These are phyloP conservation scores for Xylaria palmicola DNA, from an alignment of 495 filamentous ascomycete species.

Conservation along the genomic window DNA sequence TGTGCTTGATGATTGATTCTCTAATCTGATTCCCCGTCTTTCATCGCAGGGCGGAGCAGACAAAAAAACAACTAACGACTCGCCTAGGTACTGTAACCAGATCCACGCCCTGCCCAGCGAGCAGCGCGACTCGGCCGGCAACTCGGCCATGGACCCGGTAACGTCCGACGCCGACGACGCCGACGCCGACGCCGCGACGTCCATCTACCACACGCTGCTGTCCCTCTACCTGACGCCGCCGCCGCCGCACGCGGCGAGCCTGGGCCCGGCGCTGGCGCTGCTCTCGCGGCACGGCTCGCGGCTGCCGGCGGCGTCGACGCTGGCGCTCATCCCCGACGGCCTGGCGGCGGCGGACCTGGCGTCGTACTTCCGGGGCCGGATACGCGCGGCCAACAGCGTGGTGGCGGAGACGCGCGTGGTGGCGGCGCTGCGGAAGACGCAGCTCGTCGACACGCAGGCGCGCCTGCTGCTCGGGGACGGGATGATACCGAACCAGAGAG, in stretches of 20 bases:
- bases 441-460: conserved; percentile 69
- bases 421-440: conserved; percentile 68
- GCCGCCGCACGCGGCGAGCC: conserved; percentile 67
- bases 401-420: conserved; percentile 78
- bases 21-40: background rate
- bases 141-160: no score
- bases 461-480: conserved; percentile 68
- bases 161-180: conserved; percentile 23
- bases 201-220: conserved; percentile 88
- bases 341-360: conserved; percentile 78
- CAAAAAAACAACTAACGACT: conserved; percentile 19
- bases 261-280: conserved; percentile 77
- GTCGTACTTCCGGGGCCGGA: conserved; percentile 87
- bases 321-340: conserved; percentile 78
- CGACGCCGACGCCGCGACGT: conserved; percentile 57
- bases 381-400: conserved; percentile 79
- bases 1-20: conserved; percentile 25
- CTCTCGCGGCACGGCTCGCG: conserved; percentile 89
- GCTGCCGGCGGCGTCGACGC: conserved; percentile 78
- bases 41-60: background rate
- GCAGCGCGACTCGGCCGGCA: conserved; percentile 21
- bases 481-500: conserved; percentile 36
- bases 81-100: conserved; percentile 81
- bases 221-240: conserved; percentile 88
- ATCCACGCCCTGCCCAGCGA: conserved; percentile 58